phyloP scores from a whole-genome alignment of 1,139 yeast genomes.

The Candida glucosophila region DNA sequence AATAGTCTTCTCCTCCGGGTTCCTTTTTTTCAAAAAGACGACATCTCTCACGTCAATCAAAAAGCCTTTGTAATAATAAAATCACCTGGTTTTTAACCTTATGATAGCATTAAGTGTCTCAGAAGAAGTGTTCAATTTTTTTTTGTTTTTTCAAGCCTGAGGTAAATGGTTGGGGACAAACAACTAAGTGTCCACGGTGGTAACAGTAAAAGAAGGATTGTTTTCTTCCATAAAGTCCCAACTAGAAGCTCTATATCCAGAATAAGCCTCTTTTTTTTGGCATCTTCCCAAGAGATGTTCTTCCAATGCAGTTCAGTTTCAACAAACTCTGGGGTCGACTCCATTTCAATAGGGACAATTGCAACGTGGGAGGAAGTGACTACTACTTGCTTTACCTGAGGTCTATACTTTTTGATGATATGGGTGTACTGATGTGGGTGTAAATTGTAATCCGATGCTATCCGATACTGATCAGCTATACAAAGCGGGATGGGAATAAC shows the following conservation, averaged over 20 bases:
- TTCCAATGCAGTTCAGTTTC: constrained; percentile 15
- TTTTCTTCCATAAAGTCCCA: constrained; percentile 40
- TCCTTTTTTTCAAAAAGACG: constrained; percentile 22
- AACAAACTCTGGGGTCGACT: constrained; percentile 14
- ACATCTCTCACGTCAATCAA: constrained; percentile 32
- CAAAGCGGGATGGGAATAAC: too few relatives aligned
- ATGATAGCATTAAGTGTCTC: constrained; percentile 9
- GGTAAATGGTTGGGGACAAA: constrained; percentile 35
- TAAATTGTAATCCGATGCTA: too few relatives aligned
- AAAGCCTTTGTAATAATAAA: constrained; percentile 12
- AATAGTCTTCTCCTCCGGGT: constrained; percentile 14
- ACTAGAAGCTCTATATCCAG: constrained; percentile 29
- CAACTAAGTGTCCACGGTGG: constrained; percentile 34
- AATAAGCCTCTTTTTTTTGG: constrained; percentile 8
- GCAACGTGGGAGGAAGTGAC: constrained; percentile 22
- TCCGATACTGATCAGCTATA: too few relatives aligned
- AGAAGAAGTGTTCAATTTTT: constrained; percentile 13
- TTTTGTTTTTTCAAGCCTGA: constrained; percentile 12
- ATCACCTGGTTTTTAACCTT: constrained; percentile 10
- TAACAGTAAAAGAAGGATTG: constrained; percentile 32
- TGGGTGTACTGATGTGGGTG: too few relatives aligned
- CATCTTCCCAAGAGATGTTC: constrained; percentile 12
- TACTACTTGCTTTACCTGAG: constrained; percentile 19
- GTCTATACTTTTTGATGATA: constrained; percentile 15
- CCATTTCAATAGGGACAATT: constrained; percentile 8